Percentiles rank a stretch among this genome's conserved stretches.
Conservation (phyloP, 192 early-diverging fungal species). For the Geosiphon pyriformis region DNA sequence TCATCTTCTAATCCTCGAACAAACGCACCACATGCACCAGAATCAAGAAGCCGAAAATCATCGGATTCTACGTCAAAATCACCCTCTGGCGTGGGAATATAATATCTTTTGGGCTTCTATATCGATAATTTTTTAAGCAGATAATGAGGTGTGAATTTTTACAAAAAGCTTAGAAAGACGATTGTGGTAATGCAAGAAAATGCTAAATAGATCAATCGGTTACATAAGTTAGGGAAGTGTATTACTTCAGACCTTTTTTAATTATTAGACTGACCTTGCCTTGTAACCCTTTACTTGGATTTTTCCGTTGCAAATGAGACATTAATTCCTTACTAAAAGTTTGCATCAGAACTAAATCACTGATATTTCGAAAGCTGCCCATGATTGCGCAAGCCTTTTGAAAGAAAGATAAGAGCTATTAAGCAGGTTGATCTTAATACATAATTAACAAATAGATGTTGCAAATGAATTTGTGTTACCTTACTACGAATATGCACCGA, state of each 20-base stretch:
- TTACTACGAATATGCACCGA: slow-evolving; percentile 66
- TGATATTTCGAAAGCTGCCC: slow-evolving; percentile 61
- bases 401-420: slow-evolving; percentile 2
- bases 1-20: slow-evolving; percentile 96
- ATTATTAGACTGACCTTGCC: slow-evolving; percentile 20
- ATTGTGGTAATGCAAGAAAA: too few relatives aligned
- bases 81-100: slow-evolving; percentile 59
- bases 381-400: slow-evolving; percentile 58
- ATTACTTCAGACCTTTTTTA: too few relatives aligned
- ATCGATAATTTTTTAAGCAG: too few relatives aligned
- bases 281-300: neutral
- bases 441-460: too few relatives aligned
- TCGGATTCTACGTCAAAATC: slow-evolving; percentile 65
- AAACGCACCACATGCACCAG: slow-evolving; percentile 88
- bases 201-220: too few relatives aligned
- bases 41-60: slow-evolving; percentile 66
- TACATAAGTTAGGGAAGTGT: too few relatives aligned
- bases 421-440: neutral
- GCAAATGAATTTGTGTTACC: slow-evolving; percentile 27
- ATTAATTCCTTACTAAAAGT: slow-evolving; percentile 80
- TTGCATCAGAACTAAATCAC: slow-evolving; percentile 52
- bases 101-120: too few relatives aligned
- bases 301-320: slow-evolving; percentile 38
- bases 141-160: too few relatives aligned
- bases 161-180: too few relatives aligned